Evolutionary conservation across 208 protist genomes (phyloP).

Genomic region (Trypanosoma lewisi): DNA sequence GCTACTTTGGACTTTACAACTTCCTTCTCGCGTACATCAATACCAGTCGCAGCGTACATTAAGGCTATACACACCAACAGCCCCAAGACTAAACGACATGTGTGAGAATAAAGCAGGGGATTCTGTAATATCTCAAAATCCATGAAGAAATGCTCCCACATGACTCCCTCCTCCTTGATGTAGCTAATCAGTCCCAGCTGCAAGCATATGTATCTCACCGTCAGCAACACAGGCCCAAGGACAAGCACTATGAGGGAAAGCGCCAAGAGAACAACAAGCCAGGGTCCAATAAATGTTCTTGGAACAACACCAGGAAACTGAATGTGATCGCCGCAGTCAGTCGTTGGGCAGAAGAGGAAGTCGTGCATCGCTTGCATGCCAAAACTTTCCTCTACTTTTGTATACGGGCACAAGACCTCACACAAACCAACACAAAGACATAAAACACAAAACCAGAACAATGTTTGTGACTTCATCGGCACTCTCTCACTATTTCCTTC

Average conservation of each 20-base stretch:
- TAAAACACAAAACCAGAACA: constrained; percentile 18
- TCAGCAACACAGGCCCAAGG: background rate
- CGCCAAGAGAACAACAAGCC: constrained; percentile 38
- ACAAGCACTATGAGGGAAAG: constrained; percentile 24
- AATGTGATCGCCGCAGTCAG: constrained; percentile 86
- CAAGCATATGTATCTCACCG: background rate
- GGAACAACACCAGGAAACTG: constrained; percentile 93
- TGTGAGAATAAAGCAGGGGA: constrained; percentile 28
- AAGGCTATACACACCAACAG: constrained; percentile 26
- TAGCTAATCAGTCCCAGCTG: background rate
- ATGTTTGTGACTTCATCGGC: constrained; percentile 3
- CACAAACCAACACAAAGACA: constrained; percentile 27
- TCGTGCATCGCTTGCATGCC: constrained; percentile 95
- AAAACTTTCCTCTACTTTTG: constrained; percentile 96
- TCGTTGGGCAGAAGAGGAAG: constrained; percentile 58
- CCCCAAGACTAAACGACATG: constrained; percentile 32
- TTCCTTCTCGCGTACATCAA: background rate
- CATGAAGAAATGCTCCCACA: background rate
- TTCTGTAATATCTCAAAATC: constrained; percentile 5
- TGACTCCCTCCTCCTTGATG: background rate
- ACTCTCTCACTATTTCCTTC: too few relatives aligned
- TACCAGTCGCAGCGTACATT: constrained; percentile 21
- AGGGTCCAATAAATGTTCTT: constrained; percentile 86
- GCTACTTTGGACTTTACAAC: background rate
- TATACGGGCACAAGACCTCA: constrained; percentile 59